phyloP scores from a whole-genome alignment of 129 eudicot genomes.

The Flaveria ramosissima region DNA sequence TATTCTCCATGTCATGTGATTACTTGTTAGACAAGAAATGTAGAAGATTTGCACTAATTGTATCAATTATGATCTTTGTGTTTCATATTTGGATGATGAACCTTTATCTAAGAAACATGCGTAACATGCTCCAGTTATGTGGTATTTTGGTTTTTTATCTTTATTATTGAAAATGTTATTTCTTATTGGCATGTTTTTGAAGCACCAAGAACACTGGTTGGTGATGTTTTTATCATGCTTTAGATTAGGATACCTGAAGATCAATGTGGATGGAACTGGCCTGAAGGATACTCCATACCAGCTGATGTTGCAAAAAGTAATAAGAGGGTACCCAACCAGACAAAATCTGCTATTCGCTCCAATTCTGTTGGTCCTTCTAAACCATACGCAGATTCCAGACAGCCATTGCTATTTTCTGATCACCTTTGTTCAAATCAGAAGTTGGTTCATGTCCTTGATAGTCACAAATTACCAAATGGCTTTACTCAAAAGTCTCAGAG shows the following conservation, averaged over 20 bases:
- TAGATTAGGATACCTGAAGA: slow-evolving; percentile 77
- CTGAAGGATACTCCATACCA: slow-evolving; percentile 56
- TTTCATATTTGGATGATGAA: slow-evolving; percentile 13
- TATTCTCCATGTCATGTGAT: slow-evolving; percentile 10
- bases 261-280: slow-evolving; percentile 81
- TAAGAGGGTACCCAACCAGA: slow-evolving; percentile 27
- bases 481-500: slow-evolving; percentile 24
- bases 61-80: slow-evolving; percentile 1
- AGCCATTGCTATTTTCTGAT: slow-evolving; percentile 34
- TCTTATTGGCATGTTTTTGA: slow-evolving; percentile 56
- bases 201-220: slow-evolving; percentile 54
- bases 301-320: slow-evolving; percentile 38
- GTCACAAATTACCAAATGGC: slow-evolving; percentile 23
- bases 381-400: slow-evolving; percentile 37
- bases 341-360: slow-evolving; percentile 34
- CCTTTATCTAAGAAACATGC: slow-evolving; percentile 15
- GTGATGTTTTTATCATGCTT: slow-evolving; percentile 65
- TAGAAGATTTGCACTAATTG: slow-evolving; percentile 6
- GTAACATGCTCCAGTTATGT: slow-evolving; percentile 9
- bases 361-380: slow-evolving; percentile 38
- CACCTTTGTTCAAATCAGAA: slow-evolving; percentile 24
- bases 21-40: slow-evolving; percentile 2
- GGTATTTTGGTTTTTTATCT: slow-evolving; percentile 8
- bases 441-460: slow-evolving; percentile 30
- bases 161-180: slow-evolving; percentile 38